Evolutionary conservation across 78 protist genomes (phyloP), one percentile per base, ranked within the genome.

Genomic region (Dictyostelium intermedium): DNA sequence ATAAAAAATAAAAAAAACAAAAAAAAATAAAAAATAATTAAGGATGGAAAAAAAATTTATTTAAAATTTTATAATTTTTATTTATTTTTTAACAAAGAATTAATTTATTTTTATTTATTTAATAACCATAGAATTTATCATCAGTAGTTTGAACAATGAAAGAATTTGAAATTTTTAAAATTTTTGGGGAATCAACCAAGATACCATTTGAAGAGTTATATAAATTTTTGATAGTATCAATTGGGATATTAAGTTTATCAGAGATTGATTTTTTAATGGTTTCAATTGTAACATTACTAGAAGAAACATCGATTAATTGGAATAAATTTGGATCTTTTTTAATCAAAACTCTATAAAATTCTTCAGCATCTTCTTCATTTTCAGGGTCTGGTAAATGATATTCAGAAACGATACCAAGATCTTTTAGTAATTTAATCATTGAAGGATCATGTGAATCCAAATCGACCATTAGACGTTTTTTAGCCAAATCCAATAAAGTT

Each of bases 61-160:
- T 39, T 39, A 5, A 39, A n/a, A 5, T 39, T 39, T 39, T 39
- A 39, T 39, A 5, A 39, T 39, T 39, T 39, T 39, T 39, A 39
- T 39, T 39, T 39, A 39, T 2, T 39, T 39, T 5, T 39, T 39
- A 39, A n/a, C n/a, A n/a, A n/a, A n/a, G n/a, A n/a, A n/a, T n/a
- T n/a, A n/a, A 39, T 39, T 39, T 39, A 39, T 39, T 39, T 39
- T 47, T 47, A 47, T 7, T 47, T 61, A 72, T 30, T 72, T 72
- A 72, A 72, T 74, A 5, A 74, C 81, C 81, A 37, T 74, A 74
- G 53, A 74, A 74, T 74, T 74, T 74, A 74, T 50, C 81, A 74
- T 74, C 81, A 37, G 81, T 37, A 1, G 45, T 37, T 74, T 37
- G 41, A 16, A 74, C 41, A 0, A 66, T 27, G 27, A 25, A 66